These are phyloP conservation scores for Ustilago curta DNA, from an alignment of 1,284 basidiomycete genomes.

Conservation along the genomic window DNA sequence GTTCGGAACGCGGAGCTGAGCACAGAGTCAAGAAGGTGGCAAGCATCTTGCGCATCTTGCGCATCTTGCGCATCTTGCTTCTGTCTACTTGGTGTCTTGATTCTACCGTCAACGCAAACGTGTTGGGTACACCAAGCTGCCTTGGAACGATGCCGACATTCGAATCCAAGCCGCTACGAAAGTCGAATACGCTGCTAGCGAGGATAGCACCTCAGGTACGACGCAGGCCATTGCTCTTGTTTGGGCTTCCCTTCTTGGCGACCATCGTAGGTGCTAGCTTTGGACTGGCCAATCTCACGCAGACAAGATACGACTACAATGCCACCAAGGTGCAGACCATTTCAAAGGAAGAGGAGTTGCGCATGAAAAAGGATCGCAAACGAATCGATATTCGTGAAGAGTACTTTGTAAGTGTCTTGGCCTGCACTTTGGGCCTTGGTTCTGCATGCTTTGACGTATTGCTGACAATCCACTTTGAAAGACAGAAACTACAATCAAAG, in stretches of 20 bases:
- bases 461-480: not conserved
- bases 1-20: constrained; percentile 2
- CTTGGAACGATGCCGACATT: constrained; percentile 43
- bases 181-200: constrained; percentile 29
- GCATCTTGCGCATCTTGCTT: no score
- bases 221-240: constrained; percentile 73
- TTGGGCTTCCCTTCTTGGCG: constrained; percentile 87
- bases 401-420: constrained; percentile 75
- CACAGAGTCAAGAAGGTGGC: not conserved
- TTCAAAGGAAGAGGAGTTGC: constrained; percentile 84
- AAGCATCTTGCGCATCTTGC: not conserved
- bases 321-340: constrained; percentile 82
- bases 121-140: not conserved
- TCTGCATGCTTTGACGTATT: not conserved
- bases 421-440: not conserved
- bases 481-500: constrained; percentile 71
- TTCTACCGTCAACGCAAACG: not conserved
- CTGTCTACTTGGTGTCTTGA: not conserved
- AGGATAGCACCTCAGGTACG: constrained; percentile 61
- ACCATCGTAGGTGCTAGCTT: constrained; percentile 90
- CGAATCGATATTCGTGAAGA: constrained; percentile 93
- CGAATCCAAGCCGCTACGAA: constrained; percentile 48
- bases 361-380: constrained; percentile 82
- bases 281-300: constrained; percentile 84
- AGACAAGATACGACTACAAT: constrained; percentile 90